phyloP scores from a whole-genome alignment of 2,329 filamentous ascomycete genomes.

The Colletotrichum cereale region DNA sequence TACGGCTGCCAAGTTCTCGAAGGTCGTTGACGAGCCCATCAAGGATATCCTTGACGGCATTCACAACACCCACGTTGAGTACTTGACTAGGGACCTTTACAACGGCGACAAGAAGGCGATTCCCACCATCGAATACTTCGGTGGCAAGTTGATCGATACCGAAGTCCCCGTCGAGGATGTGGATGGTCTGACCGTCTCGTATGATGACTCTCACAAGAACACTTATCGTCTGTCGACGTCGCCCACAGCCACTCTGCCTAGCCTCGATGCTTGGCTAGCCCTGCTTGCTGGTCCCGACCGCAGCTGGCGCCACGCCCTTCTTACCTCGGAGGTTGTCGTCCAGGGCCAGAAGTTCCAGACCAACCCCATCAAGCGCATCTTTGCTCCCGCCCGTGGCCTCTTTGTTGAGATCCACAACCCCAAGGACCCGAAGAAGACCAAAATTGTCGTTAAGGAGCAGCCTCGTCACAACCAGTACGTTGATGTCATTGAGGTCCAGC shows the following conservation, averaged over 20 bases:
- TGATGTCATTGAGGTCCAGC: conserved; percentile 87
- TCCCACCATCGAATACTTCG: conserved; percentile 93
- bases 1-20: conserved; percentile 91
- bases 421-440: conserved; percentile 84
- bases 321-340: conserved; percentile 92
- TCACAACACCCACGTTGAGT: conserved; percentile 87
- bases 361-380: conserved; percentile 93
- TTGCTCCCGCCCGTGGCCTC: conserved; percentile 86
- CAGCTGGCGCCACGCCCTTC: conserved; percentile 95
- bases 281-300: conserved; percentile 87
- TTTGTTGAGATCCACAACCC: conserved; percentile 89
- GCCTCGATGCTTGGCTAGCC: conserved; percentile 85
- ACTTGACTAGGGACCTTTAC: conserved; percentile 85
- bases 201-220: conserved; percentile 83
- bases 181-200: conserved; percentile 86
- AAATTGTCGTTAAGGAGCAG: conserved; percentile 89
- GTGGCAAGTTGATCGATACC: conserved; percentile 82
- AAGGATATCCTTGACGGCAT: conserved; percentile 94
- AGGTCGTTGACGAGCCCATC: conserved; percentile 89
- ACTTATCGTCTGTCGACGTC: conserved; percentile 86
- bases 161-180: conserved; percentile 78
- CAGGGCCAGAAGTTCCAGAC: conserved; percentile 98
- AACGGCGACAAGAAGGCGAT: conserved; percentile 78
- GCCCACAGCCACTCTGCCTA: conserved; percentile 79
- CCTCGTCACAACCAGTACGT: conserved; percentile 87